Percentiles rank a stretch among this genome's conserved stretches.
Conservation (phyloP, 371 early-diverging fungal species). For the Batrachochytrium dendrobatidis region DNA sequence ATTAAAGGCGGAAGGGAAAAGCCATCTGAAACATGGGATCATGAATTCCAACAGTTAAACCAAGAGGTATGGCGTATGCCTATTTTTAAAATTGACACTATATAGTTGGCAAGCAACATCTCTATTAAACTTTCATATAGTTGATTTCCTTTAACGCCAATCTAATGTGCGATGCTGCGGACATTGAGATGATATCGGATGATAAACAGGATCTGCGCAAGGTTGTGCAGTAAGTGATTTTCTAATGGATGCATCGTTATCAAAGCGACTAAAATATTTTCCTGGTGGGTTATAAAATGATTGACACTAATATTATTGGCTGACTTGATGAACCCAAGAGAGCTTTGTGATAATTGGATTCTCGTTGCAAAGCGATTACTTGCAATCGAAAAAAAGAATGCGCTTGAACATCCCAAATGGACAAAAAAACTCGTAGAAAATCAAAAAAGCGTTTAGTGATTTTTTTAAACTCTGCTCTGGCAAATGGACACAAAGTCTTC, state of each 20-base stretch:
- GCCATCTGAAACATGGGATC: constrained; percentile 35
- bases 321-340: constrained; percentile 3
- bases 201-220: constrained; percentile 34
- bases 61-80: constrained; percentile 17
- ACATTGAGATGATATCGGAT: constrained; percentile 38
- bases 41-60: constrained; percentile 28
- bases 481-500: constrained; percentile 13
- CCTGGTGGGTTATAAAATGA: neutral
- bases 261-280: neutral
- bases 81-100: neutral
- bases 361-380: constrained; percentile 29
- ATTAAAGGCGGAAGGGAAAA: constrained; percentile 31
- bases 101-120: neutral
- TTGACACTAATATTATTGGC: neutral
- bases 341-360: constrained; percentile 30
- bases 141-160: constrained; percentile 34
- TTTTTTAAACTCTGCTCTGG: neutral
- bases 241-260: neutral
- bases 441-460: too few species aligned
- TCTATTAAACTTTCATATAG: constrained; percentile 12
- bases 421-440: neutral
- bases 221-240: constrained; percentile 23
- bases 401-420: constrained; percentile 4
- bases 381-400: constrained; percentile 23
- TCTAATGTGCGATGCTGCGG: constrained; percentile 32